Evolutionary conservation across 1,284 basidiomycete genomes (phyloP), one percentile per base, ranked within the genome.

Genomic region (Ustilago shanxiensis): DNA sequence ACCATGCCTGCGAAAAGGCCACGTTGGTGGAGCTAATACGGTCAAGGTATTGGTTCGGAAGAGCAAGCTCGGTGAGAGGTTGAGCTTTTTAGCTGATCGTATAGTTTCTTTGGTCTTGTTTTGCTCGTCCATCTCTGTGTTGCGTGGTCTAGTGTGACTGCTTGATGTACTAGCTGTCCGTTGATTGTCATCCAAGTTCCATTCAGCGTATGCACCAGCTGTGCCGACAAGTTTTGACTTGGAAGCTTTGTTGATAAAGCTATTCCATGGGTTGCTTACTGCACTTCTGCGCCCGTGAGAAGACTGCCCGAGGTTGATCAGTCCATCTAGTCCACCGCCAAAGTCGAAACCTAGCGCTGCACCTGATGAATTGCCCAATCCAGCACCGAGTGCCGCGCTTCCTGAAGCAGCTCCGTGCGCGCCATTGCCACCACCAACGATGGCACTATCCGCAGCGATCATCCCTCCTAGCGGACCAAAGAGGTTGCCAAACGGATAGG

Each of bases 401-500:
- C n/a, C 33, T 5, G 41, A 35, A 13, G 60, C 53, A 29, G 45
- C 24, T 3, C 39, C 39, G 14, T 35, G 29, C 26, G 50, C 26
- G 7, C 35, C 54, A 22, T 56, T 59, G 20, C 41, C n/a, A 31
- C 69, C 69, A 24, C 74, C 74, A 6, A 72, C 60, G 31, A 77
- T 68, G 10, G 74, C 74, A 41, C 69, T 72, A 33, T 77, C 74
- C 0, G 74, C 74, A 16, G 74, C 47, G 28, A 77, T 68, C 54
- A 45, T 45, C 1, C 69, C 74, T 5, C 70, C 67, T 2, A 63
- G 41, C 2, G 72, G 77, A 9, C 77, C 77, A 29, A 76, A 77
- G 9, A 77, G 75, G 28, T 81, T 80, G 24, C 80, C 80, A 29
- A 80, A 78, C 0, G 80, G 80, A 55, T 82, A 83, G 13, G 77